Percentiles rank a stretch among this genome's conserved stretches.
Conservation (phyloP, 202 grass and related monocot genomes). For the Dendrocalamus latiflorus region DNA sequence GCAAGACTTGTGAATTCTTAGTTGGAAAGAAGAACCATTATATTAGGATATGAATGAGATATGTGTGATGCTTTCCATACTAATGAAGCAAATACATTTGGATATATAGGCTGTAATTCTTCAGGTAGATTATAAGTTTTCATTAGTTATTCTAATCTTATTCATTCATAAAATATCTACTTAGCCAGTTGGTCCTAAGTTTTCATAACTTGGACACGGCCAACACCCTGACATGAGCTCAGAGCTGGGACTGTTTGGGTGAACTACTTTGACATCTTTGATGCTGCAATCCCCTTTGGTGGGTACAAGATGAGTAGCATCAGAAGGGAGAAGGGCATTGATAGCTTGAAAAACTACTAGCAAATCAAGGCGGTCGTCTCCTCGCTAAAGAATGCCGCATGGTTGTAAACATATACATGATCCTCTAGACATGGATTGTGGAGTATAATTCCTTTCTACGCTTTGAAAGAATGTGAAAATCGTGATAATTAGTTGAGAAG, state of each 20-base stretch:
- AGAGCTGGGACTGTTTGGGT: constrained; percentile 71
- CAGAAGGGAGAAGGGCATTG: constrained; percentile 86
- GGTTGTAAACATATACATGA: constrained; percentile 40
- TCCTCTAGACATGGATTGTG: not conserved
- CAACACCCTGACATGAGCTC: constrained; percentile 63
- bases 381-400: constrained; percentile 61
- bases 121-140: too few relatives aligned
- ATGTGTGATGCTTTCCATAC: too few relatives aligned
- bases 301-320: constrained; percentile 91
- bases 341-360: constrained; percentile 90
- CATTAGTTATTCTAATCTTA: too few relatives aligned
- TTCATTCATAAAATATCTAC: too few relatives aligned
- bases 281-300: constrained; percentile 75
- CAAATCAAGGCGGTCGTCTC: constrained; percentile 77
- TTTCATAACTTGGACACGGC: constrained; percentile 75
- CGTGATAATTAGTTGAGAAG: too few relatives aligned
- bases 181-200: too few relatives aligned
- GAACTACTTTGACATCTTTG: constrained; percentile 84
- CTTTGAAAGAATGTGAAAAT: not conserved
- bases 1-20: too few relatives aligned
- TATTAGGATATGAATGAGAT: too few relatives aligned
- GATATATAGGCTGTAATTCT: too few relatives aligned
- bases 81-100: too few relatives aligned
- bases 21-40: too few relatives aligned
- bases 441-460: not conserved